Base-by-base conservation (phyloP, 2,329 filamentous ascomycete species). In the Penicillium sp. region DNA sequence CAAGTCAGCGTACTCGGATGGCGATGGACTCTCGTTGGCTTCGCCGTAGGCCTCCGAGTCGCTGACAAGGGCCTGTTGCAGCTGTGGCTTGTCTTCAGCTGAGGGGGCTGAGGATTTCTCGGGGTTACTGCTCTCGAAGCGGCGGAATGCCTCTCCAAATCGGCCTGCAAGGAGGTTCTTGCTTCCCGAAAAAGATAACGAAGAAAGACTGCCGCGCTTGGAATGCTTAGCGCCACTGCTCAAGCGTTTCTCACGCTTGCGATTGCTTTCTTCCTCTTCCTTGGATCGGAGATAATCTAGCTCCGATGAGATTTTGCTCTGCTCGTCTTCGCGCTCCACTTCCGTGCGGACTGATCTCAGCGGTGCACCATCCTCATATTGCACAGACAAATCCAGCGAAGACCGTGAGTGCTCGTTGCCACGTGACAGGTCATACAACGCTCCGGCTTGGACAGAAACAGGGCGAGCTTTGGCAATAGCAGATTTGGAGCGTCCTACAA, bases 61-160 rank as follows among this genome's bases (percentile, higher is more conserved):
- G 4, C 82, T 81, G 42, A 90, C 87, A 0, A 87, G 85, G 11
- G 85, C 86, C 29, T 86, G 64, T 13, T 51, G 40, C 13, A 70
- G 59, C 53, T 63, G 65, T 40, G 72, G 69, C n/a, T 59, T 60
- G 28, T 70, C 68, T 37, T 74, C 73, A 1, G 70, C 57, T 69
- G 76, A 68, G 6, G 66, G 61, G 2, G 63, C 66, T 20, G 60
- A 62, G 27, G 60, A 54, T 37, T 68, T 67, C 10, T 69, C 62
- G 34, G 58, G 60, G 49, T 67, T 68, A 49, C 74, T 78, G 20
- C 74, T 77, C 66, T 98, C 93, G 57, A 97, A 97, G 5, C 86
- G 80, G 62, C 91, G 89, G 71, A 97, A 96, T 3, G 91, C 90
- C 60, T 96, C 90, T 0, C 90, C 89, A 65, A 97, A 96, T 57